phyloP scores from a whole-genome alignment of 768 basidiomycete genomes.

The Boletus coccyginus region DNA sequence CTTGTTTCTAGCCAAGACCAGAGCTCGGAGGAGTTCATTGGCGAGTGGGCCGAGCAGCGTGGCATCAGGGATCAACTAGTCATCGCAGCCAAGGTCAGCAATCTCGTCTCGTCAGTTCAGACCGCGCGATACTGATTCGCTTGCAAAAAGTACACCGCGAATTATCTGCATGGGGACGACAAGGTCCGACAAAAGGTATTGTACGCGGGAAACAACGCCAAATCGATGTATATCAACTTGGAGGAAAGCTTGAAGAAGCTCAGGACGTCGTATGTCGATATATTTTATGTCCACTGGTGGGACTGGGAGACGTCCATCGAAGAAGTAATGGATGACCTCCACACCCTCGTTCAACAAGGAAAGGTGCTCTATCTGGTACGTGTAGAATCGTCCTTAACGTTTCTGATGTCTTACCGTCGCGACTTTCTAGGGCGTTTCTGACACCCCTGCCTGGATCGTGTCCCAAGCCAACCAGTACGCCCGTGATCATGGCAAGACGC shows the following conservation, averaged over 20 bases:
- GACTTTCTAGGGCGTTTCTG: constrained; percentile 23
- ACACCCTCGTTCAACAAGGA: constrained; percentile 36
- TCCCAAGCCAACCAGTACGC: constrained; percentile 43
- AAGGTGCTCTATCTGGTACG: constrained; percentile 38
- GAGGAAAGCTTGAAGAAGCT: constrained; percentile 24
- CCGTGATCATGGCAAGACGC: constrained; percentile 39
- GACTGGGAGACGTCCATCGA: constrained; percentile 37
- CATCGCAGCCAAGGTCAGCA: constrained; percentile 39
- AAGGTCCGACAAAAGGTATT: constrained; percentile 32
- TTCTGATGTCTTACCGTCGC: neutral
- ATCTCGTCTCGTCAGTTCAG: neutral
- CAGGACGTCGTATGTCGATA: constrained; percentile 24
- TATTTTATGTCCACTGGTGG: constrained; percentile 33
- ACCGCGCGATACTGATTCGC: neutral
- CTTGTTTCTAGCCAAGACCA: constrained; percentile 34
- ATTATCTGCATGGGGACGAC: constrained; percentile 15
- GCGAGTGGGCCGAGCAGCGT: constrained; percentile 45
- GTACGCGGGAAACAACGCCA: constrained; percentile 48
- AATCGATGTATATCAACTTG: constrained; percentile 42
- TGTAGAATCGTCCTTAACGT: neutral
- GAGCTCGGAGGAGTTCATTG: constrained; percentile 42
- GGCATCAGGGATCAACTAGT: constrained; percentile 45
- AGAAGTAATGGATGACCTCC: constrained; percentile 40
- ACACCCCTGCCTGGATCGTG: constrained; percentile 41
- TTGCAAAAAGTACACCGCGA: constrained; percentile 22